phyloP scores from a whole-genome alignment of 768 basidiomycete genomes.

The Hypholoma fasciculare region DNA sequence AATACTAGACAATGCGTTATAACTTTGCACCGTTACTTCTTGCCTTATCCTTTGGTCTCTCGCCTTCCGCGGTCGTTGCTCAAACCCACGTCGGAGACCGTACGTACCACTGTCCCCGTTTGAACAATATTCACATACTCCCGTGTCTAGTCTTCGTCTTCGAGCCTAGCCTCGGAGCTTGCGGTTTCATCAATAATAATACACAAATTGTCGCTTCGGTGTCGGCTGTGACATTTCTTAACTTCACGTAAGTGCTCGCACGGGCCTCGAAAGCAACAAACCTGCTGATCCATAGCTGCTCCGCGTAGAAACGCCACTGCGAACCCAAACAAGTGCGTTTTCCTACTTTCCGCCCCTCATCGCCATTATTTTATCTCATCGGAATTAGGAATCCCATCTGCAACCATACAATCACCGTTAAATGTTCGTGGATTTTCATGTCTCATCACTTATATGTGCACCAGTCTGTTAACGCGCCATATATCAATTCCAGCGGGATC shows the following conservation, averaged over 20 bases:
- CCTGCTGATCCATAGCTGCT: background rate
- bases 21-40: background rate
- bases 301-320: constrained; percentile 21
- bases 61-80: background rate
- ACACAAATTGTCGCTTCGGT: constrained; percentile 36
- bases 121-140: background rate
- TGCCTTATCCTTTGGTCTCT: background rate
- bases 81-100: constrained; percentile 1
- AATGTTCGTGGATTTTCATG: constrained; percentile 17
- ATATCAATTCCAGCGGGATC: constrained; percentile 17
- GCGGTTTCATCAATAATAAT: constrained; percentile 35
- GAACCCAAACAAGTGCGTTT: constrained; percentile 26
- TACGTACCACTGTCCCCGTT: background rate
- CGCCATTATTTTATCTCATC: background rate
- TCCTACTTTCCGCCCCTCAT: background rate
- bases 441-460: background rate
- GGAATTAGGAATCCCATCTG: constrained; percentile 32
- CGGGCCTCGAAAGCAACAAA: background rate
- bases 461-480: background rate
- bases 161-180: constrained; percentile 36
- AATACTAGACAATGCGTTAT: background rate
- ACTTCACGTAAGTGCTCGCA: constrained; percentile 29
- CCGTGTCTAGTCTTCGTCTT: constrained; percentile 31
- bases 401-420: constrained; percentile 22
- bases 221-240: constrained; percentile 29